Conservation (phyloP, 305 asterid species). For the Solanum hybrid region DNA sequence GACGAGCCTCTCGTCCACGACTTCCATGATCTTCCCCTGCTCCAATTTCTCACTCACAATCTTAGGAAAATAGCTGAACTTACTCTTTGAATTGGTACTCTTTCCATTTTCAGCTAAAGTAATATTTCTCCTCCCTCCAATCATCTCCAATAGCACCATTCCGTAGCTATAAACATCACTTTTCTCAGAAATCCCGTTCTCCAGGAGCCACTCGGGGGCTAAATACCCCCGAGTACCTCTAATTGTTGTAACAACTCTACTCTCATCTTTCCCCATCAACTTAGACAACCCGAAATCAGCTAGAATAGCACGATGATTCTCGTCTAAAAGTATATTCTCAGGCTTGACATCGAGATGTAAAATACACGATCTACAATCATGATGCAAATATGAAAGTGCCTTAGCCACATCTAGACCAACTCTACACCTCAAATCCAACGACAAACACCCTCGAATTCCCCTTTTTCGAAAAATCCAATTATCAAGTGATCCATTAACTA, state of each 20-base stretch:
- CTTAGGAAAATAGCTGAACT: slow-evolving; percentile 44
- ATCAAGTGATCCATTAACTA: slow-evolving; percentile 52
- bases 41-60: slow-evolving; percentile 49
- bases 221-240: slow-evolving; percentile 76
- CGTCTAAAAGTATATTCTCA: slow-evolving; percentile 60
- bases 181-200: slow-evolving; percentile 62
- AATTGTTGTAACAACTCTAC: slow-evolving; percentile 46
- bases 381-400: slow-evolving; percentile 69
- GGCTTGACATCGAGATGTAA: slow-evolving; percentile 78
- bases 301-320: slow-evolving; percentile 39
- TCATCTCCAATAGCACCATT: slow-evolving; percentile 62
- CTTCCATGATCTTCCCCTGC: slow-evolving; percentile 51
- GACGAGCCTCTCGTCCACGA: slow-evolving; percentile 42
- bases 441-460: slow-evolving; percentile 25
- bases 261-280: slow-evolving; percentile 68
- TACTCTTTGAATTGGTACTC: slow-evolving; percentile 16
- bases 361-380: slow-evolving; percentile 67
- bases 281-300: slow-evolving; percentile 71
- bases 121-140: slow-evolving; percentile 55
- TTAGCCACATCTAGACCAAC: slow-evolving; percentile 61
- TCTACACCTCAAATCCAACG: slow-evolving; percentile 53
- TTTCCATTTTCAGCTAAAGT: slow-evolving; percentile 21
- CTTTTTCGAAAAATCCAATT: slow-evolving; percentile 54
- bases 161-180: slow-evolving; percentile 71
- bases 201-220: slow-evolving; percentile 87